Evolutionary conservation across 2,329 filamentous ascomycete genomes (phyloP), one percentile per base, ranked within the genome.

Genomic region (Xylariaceae sp.): DNA sequence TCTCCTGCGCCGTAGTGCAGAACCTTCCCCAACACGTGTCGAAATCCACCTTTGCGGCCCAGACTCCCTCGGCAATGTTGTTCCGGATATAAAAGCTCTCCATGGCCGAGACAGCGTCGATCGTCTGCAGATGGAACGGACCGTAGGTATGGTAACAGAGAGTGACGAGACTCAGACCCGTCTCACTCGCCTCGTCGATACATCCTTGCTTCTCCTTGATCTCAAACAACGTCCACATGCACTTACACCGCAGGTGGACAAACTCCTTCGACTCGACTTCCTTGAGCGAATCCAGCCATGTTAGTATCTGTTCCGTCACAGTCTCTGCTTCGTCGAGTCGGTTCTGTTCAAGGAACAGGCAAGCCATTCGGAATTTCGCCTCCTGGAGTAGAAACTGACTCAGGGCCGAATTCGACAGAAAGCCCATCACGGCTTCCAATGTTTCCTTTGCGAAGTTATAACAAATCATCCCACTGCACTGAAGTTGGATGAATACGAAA

Each of bases 401-500:
- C n/a, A 60, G 61, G 34, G 63, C 59, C 1, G 65, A 58, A 6
- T 13, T 6, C 5, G 59, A 56, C 23, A 65, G 44, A 2, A 61
- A 53, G 5, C 48, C 48, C 48, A 68, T 63, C 61, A 68, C 67
- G 5, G 15, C 61, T 30, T 62, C 57, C 30, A 69, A 55, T 5
- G 66, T 62, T 7, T 66, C 64, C 34, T 63, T 65, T 1, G 66
- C 58, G 13, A 70, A 66, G 23, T 57, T 58, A 51, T 62, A 65
- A 15, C 63, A 65, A n/a, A 70, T 57, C 56, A 70, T 57, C 1
- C 68, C 68, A 15, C 64, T 68, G 44, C 66, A 68, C 23, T 69
- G 68, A 35, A 70, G 64, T 53, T 69, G 68, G 23, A 68, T 67
- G 54, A 68, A 68, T 17, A 70, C 67, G 34, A 70, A 70, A n/a